A percentile compares a stretch with the other conserved stretches of the same genome.
Evolutionary conservation across 257 asterid species (phyloP).

Genomic region (Solanum stenotomum): DNA sequence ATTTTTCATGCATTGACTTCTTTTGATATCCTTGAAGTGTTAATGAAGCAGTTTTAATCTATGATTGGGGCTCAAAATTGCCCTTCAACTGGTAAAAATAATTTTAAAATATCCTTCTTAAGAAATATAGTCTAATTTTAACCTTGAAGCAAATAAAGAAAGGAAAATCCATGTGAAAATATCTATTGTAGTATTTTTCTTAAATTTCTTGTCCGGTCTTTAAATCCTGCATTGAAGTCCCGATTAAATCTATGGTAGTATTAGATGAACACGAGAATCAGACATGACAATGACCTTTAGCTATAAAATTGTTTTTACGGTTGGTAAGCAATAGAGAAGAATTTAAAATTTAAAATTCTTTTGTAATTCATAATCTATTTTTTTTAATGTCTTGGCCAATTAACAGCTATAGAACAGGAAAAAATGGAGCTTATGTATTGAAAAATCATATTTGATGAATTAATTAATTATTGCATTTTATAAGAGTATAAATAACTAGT

Average conservation of each 20-base stretch:
- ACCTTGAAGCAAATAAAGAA: background rate
- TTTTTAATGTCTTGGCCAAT: too few species aligned
- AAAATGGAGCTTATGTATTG: background rate
- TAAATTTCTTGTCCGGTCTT: too few species aligned
- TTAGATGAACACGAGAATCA: background rate
- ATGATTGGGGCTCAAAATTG: background rate
- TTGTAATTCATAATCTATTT: too few species aligned
- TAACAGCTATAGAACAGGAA: too few species aligned
- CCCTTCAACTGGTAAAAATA: background rate
- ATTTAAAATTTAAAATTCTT: too few species aligned
- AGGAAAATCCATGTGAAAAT: background rate
- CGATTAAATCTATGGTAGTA: fast-evolving
- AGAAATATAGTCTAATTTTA: too few species aligned
- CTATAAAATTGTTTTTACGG: too few species aligned
- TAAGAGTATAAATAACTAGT: too few species aligned
- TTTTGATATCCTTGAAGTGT: too few species aligned
- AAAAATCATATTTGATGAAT: background rate
- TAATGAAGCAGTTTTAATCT: background rate
- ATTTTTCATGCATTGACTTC: background rate
- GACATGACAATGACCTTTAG: background rate
- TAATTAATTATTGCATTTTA: background rate
- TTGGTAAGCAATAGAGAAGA: too few species aligned
- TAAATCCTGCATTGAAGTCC: fast-evolving
- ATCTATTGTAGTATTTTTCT: too few species aligned
- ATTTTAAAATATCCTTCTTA: too few species aligned